phyloP scores from a whole-genome alignment of 495 filamentous ascomycete species.

The Aspergillus ellipticus region DNA sequence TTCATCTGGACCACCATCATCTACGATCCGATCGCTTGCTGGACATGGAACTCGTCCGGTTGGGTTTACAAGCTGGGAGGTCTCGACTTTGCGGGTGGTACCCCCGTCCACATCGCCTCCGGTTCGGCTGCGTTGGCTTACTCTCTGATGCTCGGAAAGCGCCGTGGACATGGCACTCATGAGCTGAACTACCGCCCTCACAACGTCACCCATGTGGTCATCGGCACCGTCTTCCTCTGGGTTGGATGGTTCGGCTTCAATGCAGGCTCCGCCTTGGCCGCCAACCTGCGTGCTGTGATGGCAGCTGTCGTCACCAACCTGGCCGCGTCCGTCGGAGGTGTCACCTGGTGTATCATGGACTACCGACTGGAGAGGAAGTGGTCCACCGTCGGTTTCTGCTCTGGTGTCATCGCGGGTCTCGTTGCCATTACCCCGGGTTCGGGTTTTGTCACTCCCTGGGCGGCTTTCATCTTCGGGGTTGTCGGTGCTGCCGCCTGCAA shows the following conservation, averaged over 20 bases:
- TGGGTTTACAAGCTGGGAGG: constrained; percentile 84
- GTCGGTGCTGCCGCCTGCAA: constrained; percentile 83
- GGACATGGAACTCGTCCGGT: constrained; percentile 91
- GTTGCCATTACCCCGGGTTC: constrained; percentile 93
- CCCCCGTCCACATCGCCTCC: constrained; percentile 92
- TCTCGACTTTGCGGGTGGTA: constrained; percentile 94
- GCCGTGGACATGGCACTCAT: constrained; percentile 77
- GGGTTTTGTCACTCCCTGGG: constrained; percentile 87
- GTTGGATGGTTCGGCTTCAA: constrained; percentile 99
- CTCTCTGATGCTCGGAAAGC: constrained; percentile 78
- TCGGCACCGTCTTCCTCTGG: constrained; percentile 98
- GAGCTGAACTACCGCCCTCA: constrained; percentile 95
- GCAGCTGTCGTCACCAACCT: constrained; percentile 56
- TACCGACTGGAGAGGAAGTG: constrained; percentile 93
- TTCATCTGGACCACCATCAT: constrained; percentile 94
- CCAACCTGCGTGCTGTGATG: constrained; percentile 75
- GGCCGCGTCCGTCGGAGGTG: constrained; percentile 66
- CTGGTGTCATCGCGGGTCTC: constrained; percentile 85
- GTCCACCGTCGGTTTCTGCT: constrained; percentile 97
- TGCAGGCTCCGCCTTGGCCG: constrained; percentile 83
- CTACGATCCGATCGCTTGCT: constrained; percentile 94
- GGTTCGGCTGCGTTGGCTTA: constrained; percentile 87
- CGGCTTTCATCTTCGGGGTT: constrained; percentile 85
- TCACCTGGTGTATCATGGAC: constrained; percentile 94
- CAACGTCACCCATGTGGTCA: constrained; percentile 95